Evolutionary conservation across 2,329 filamentous ascomycete species (phyloP).

Genomic region (Curvularia verruculosa): DNA sequence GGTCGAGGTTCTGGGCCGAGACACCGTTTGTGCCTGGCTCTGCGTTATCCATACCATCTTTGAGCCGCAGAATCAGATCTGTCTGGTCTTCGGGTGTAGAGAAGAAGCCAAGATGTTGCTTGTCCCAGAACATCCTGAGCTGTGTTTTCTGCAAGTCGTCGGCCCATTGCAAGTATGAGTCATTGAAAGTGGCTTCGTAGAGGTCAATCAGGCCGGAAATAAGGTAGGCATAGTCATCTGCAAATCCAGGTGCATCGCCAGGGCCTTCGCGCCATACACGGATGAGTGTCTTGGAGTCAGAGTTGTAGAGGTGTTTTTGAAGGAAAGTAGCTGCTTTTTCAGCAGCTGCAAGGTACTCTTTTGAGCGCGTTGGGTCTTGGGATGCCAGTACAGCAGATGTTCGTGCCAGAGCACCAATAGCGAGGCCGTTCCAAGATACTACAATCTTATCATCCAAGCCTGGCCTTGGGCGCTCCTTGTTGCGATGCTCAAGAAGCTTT

Average conservation of each 20-base stretch:
- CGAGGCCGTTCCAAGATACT: slow-evolving; percentile 85
- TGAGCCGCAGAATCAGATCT: slow-evolving; percentile 81
- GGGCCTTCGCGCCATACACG: slow-evolving; percentile 74
- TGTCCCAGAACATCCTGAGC: slow-evolving; percentile 78
- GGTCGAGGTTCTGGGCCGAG: slow-evolving; percentile 85
- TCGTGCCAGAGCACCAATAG: slow-evolving; percentile 80
- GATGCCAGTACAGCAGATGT: slow-evolving; percentile 70
- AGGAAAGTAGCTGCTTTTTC: slow-evolving; percentile 74
- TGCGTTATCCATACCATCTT: slow-evolving; percentile 93
- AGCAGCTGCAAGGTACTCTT: slow-evolving; percentile 69
- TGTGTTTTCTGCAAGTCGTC: slow-evolving; percentile 80
- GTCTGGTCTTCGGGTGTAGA: slow-evolving; percentile 67
- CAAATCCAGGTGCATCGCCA: slow-evolving; percentile 74
- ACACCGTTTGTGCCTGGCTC: slow-evolving; percentile 90
- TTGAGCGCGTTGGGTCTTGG: slow-evolving; percentile 63
- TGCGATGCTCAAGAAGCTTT: slow-evolving; percentile 73
- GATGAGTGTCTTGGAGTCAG: slow-evolving; percentile 66
- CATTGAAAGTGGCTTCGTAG: slow-evolving; percentile 81
- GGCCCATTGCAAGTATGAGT: slow-evolving; percentile 78
- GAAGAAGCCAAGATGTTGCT: slow-evolving; percentile 69
- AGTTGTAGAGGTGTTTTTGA: slow-evolving; percentile 73
- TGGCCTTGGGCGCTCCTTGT: slow-evolving; percentile 76
- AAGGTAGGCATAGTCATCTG: slow-evolving; percentile 93
- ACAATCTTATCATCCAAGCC: slow-evolving; percentile 88
- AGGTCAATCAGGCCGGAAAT: slow-evolving; percentile 82